Evolutionary conservation across 2,329 filamentous ascomycete genomes (phyloP).

Genomic region (Aspergillus vadensis): DNA sequence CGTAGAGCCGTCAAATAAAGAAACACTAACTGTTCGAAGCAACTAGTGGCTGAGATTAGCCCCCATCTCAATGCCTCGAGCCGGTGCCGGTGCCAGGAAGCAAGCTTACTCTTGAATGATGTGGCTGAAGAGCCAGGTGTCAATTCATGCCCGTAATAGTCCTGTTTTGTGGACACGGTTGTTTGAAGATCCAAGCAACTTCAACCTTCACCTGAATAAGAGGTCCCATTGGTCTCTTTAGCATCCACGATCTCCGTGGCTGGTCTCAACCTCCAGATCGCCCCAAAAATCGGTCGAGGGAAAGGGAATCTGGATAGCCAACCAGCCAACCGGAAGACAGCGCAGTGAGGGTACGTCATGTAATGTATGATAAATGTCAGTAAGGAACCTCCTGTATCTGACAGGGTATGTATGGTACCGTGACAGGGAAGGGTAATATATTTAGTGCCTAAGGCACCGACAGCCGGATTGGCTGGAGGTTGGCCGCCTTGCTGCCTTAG

Average conservation of each 20-base stretch:
- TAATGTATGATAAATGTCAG: not conserved
- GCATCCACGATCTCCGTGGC: not conserved
- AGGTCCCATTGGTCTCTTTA: not conserved
- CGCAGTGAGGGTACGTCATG: constrained; percentile 13
- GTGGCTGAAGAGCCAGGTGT: constrained; percentile 11
- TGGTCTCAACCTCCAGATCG: constrained; percentile 1
- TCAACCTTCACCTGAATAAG: not conserved
- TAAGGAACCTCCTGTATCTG: not conserved
- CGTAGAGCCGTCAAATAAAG: not conserved
- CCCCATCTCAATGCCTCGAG: constrained; percentile 1
- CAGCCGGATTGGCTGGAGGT: not conserved
- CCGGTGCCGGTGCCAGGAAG: not conserved
- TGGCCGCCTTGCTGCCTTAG: constrained; percentile 19
- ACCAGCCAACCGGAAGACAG: constrained; percentile 21
- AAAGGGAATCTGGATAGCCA: constrained; percentile 3
- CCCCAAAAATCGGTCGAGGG: constrained; percentile 17
- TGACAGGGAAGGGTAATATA: not conserved
- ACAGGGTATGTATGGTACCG: not conserved
- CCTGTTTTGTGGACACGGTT: not conserved
- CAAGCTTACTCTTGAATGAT: constrained; percentile 3
- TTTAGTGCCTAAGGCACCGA: not conserved
- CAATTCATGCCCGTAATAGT: not conserved
- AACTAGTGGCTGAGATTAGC: not conserved
- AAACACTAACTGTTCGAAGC: not conserved
- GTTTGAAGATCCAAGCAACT: not conserved